Evolutionary conservation across 805 yeast species (phyloP), one percentile per base, ranked within the genome.

Genomic region (Yamadazyma kitorensis): DNA sequence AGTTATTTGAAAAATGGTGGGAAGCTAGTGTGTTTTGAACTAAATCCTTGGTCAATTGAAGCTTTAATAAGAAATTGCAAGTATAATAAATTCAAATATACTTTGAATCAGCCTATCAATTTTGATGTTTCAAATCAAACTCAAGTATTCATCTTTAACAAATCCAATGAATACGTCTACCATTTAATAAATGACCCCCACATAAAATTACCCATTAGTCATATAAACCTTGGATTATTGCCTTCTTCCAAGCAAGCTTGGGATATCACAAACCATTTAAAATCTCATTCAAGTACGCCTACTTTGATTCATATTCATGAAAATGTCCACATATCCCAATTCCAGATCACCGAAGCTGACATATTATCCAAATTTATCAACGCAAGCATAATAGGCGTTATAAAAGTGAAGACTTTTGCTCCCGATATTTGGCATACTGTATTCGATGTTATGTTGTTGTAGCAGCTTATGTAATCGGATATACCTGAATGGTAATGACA

Each of bases 401-500:
- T 47, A 1, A 73, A 64, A 44, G 84, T 87, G 36, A 87, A 86
- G 59, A 83, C 91, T 0, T 86, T 80, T 67, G 94, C 95, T 0
- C 96, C 96, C 0, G 91, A 82, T 31, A 78, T 87, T 2, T 81
- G 85, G 81, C 96, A 86, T 46, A 61, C 84, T 2, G 84, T 85
- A n/a, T n/a, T n/a, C n/a, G n/a, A n/a, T n/a, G n/a, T n/a, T n/a
- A n/a, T n/a, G n/a, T n/a, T n/a, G n/a, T n/a, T n/a, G n/a, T n/a
- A n/a, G n/a, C n/a, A n/a, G n/a, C n/a, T n/a, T n/a, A n/a, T n/a
- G n/a, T n/a, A n/a, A n/a, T n/a, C n/a, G n/a, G n/a, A n/a, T n/a
- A n/a, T n/a, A n/a, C n/a, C n/a, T n/a, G n/a, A n/a, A n/a, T n/a
- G n/a, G n/a, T n/a, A n/a, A n/a, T n/a, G n/a, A n/a, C n/a, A n/a